Base-by-base conservation (phyloP, 495 filamentous ascomycete species). In the Wilcoxina mikolae region DNA sequence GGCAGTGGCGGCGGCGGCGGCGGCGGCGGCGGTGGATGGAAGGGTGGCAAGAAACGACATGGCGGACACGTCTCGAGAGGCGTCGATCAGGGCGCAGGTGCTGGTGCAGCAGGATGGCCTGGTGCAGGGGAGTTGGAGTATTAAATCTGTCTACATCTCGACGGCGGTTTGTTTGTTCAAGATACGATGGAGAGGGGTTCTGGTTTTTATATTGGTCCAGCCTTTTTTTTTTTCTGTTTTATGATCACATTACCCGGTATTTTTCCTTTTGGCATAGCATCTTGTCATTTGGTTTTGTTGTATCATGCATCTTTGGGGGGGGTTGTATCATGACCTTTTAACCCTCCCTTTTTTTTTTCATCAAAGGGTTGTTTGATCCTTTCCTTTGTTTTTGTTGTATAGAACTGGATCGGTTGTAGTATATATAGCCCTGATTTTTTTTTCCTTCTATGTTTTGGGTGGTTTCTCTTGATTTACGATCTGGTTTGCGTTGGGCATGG, bases 111-210 rank as follows among this genome's bases (percentile, higher is more conserved):
- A 41, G 62, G 62, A n/a, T 65, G 62, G 62, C 62, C 62, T 17
- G 60, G 61, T 3, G 60, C 45, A 31, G 58, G 54, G 25, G 62
- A 65, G 43, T 55, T 65, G 57, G 62, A 65, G 44, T 65, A 65
- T 58, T 65, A 51, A 20, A 20, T 18, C 7, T 35, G 31, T 15
- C 5, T 5, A 35, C 31, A 15, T 35, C 31, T 35, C 31, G 31
- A 7, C 15, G 31, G 7, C 31, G 31, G 15, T 35, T 35, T 35
- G 31, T 15, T 35, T 35, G 31, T 35, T 35, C 7, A 35, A 35
- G n/a, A n/a, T n/a, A n/a, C n/a, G n/a, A n/a, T n/a, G n/a, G n/a
- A n/a, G n/a, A n/a, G n/a, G n/a, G n/a, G n/a, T n/a, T n/a, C n/a
- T n/a, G n/a, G n/a, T n/a, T n/a, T n/a, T n/a, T n/a, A n/a, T n/a